phyloP scores from a whole-genome alignment of 179 eudicot genomes.

The Beta lomatogona region DNA sequence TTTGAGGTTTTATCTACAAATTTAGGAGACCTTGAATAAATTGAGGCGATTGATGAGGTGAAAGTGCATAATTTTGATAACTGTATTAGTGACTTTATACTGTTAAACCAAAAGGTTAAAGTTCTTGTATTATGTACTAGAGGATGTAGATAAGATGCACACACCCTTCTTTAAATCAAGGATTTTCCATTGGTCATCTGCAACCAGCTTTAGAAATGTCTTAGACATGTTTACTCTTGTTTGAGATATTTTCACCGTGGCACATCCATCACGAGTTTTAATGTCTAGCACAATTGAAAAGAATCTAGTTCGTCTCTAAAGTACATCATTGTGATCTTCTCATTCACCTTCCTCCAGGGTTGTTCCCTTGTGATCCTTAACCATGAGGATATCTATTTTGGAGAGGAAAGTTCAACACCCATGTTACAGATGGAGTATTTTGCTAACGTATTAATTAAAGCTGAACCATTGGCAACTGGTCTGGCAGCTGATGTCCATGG shows the following conservation, averaged over 20 bases:
- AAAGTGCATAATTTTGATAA: too few relatives aligned
- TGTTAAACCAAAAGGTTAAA: too few relatives aligned
- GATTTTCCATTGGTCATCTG: background rate
- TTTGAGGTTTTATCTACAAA: background rate
- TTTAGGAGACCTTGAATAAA: too few relatives aligned
- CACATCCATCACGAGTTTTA: background rate
- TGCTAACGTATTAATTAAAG: slow-evolving; percentile 64
- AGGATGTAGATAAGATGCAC: background rate
- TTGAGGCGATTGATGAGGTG: too few relatives aligned
- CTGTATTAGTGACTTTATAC: too few relatives aligned
- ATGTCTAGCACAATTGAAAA: background rate
- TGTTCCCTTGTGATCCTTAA: slow-evolving; percentile 62
- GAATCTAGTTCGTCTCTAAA: background rate
- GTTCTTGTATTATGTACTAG: background rate
- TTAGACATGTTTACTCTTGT: background rate
- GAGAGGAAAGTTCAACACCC: slow-evolving; percentile 40
- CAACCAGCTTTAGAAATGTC: background rate
- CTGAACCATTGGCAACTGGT: slow-evolving; percentile 83
- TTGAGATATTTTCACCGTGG: background rate
- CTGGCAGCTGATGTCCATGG: slow-evolving; percentile 92
- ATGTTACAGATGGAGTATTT: slow-evolving; percentile 67
- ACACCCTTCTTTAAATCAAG: background rate
- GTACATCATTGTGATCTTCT: background rate
- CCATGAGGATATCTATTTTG: slow-evolving; percentile 75
- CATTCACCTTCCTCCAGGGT: slow-evolving; percentile 45